Evolutionary conservation across 768 basidiomycete genomes (phyloP).

Genomic region (Pleurotus djamor): DNA sequence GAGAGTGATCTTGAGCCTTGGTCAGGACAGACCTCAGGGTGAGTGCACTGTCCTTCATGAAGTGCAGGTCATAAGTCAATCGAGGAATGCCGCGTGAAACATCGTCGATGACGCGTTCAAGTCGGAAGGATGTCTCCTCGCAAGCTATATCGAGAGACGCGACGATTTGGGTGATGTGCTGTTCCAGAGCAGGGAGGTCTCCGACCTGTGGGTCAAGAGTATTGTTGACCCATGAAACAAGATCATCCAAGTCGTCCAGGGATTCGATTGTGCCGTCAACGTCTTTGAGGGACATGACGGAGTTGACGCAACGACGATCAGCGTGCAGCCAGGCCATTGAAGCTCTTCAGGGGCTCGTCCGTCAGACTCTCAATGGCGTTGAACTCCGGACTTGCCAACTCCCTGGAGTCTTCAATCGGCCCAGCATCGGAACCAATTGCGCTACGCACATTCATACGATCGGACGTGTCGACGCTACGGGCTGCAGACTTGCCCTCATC

Average conservation of each 20-base stretch:
- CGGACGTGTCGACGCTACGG: constrained; percentile 7
- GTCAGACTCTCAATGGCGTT: constrained; percentile 10
- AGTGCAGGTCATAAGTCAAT: constrained; percentile 93
- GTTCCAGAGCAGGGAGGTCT: constrained; percentile 62
- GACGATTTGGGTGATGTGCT: constrained; percentile 71
- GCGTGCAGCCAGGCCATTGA: background rate
- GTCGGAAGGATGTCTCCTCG: constrained; percentile 82
- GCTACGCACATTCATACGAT: constrained; percentile 18
- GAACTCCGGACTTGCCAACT: constrained; percentile 18
- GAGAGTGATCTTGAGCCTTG: constrained; percentile 56
- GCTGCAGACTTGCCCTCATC: background rate
- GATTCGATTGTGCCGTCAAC: constrained; percentile 48
- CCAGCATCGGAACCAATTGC: constrained; percentile 58
- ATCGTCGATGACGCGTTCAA: constrained; percentile 90
- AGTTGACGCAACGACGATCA: background rate
- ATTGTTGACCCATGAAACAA: constrained; percentile 73
- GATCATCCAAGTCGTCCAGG: constrained; percentile 59
- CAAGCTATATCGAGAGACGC: constrained; percentile 83
- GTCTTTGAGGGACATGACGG: constrained; percentile 11
- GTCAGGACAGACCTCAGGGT: constrained; percentile 68
- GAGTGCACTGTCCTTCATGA: constrained; percentile 90
- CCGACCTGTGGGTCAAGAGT: constrained; percentile 35
- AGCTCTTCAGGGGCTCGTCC: background rate
- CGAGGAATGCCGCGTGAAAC: constrained; percentile 90
- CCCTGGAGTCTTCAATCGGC: constrained; percentile 56